A percentile compares a stretch with the other conserved stretches of the same genome.
Conservation (phyloP, 225 moss, liverwort and hornwort species). For the Thuidium tamariscinum region DNA sequence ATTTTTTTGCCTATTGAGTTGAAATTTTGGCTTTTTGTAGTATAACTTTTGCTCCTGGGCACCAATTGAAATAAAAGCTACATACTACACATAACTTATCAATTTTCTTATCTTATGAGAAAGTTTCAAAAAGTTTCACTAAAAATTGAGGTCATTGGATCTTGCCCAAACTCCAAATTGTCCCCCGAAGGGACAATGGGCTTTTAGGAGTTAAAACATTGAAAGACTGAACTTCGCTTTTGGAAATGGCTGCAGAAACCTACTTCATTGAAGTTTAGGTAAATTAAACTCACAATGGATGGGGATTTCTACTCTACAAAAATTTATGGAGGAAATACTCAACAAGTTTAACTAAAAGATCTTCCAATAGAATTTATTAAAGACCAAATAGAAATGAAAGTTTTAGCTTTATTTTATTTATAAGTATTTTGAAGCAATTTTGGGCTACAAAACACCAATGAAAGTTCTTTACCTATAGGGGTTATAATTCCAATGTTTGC, state of each 20-base stretch:
- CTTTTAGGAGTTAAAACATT: neutral
- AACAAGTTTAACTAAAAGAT: neutral
- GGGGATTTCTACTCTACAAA: rapidly evolving
- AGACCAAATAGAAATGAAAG: neutral
- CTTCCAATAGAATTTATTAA: rapidly evolving
- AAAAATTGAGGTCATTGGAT: too few species aligned
- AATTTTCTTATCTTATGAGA: too few species aligned
- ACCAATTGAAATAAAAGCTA: too few species aligned
- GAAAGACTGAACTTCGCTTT: neutral
- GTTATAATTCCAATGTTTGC: neutral
- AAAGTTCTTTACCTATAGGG: rapidly evolving
- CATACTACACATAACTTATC: too few species aligned
- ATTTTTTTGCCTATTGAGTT: too few species aligned
- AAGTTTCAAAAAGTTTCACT: too few species aligned
- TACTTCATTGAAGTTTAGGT: too few species aligned
- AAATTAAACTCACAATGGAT: neutral
- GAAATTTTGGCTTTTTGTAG: too few species aligned
- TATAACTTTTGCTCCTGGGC: too few species aligned
- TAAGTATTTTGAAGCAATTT: neutral
- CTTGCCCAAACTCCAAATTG: too few species aligned
- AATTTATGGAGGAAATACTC: neutral
- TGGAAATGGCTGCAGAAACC: rapidly evolving
- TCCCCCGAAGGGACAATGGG: too few species aligned
- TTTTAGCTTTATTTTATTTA: neutral
- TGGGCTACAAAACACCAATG: neutral